Evolutionary conservation across 306 rosid genomes (phyloP), one percentile per base, ranked within the genome.

Genomic region (Castanea mollissima): DNA sequence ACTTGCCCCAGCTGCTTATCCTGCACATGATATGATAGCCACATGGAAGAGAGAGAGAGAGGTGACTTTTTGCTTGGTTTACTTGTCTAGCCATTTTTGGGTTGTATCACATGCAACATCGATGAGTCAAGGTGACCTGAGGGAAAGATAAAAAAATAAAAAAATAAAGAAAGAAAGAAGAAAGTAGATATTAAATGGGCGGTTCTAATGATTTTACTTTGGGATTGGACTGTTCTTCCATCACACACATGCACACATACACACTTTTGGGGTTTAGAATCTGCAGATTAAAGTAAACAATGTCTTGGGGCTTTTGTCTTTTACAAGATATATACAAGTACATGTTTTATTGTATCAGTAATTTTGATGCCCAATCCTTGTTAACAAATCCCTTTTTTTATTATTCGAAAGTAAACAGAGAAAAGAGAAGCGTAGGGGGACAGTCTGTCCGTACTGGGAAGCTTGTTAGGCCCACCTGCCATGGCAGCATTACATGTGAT

Each of bases 401-500:
- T 11, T 51, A 65, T 10, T 27, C 29, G 64, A 76, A n/a, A 62
- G 52, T 5, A 51, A 29, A 6, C 4, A 29, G 12, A 15, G 20
- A 67, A 21, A n/a, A 9, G 71, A 4, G 72, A 34, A 9, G 52
- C 6, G 8, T 7, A 55, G 2, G 2, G 9, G 70, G 13, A 52
- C 59, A 13, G 62, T 58, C 77, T 58, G 49, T 69, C 49, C 77
- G 59, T 4, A n/a, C 27, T 15, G 12, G 25, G 13, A 46, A 41
- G 25, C 35, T 31, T 68, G 19, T 41, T 55, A 27, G 63, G 65
- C 19, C 71, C 69, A 63, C 25, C 58, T 38, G 75, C 56, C 68
- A 7, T 25, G 75, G 76, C 70, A 44, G 14, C 74, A 82, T 23
- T 59, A 32, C 86, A 83, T 71, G 86, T 71, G 75, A 75, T 55